A percentile compares a stretch with the other conserved stretches of the same genome.
phyloP scores from a whole-genome alignment of 441 rosid species.

The Pelargonium fulgidum region DNA sequence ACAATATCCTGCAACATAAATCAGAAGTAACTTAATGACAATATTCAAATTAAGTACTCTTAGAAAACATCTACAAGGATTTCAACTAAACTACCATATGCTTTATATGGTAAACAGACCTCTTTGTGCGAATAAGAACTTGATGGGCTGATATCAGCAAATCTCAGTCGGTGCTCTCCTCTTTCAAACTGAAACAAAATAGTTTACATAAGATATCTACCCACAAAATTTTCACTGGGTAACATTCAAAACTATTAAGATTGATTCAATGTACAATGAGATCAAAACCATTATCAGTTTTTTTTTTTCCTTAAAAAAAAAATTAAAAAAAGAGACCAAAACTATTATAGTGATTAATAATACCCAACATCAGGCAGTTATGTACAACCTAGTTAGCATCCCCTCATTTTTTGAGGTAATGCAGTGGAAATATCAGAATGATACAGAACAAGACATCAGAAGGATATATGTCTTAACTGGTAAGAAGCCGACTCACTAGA shows the following conservation, averaged over 20 bases:
- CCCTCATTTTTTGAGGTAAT: too few relatives aligned
- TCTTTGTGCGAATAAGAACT: slow-evolving; percentile 86
- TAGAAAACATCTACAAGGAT: neutral
- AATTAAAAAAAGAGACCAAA: neutral
- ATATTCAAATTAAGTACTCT: neutral
- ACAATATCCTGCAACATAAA: slow-evolving; percentile 52
- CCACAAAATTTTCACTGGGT: slow-evolving; percentile 1
- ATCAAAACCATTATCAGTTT: too few relatives aligned
- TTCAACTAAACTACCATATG: slow-evolving; percentile 14
- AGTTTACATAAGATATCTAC: slow-evolving; percentile 20
- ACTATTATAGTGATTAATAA: neutral
- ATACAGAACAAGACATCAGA: too few relatives aligned
- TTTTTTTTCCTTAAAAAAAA: too few relatives aligned
- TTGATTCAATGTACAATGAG: neutral
- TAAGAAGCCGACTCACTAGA: too few relatives aligned
- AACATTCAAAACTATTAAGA: neutral
- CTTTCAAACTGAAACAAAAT: slow-evolving; percentile 56
- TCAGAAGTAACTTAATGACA: slow-evolving; percentile 15
- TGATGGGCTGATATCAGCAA: slow-evolving; percentile 67
- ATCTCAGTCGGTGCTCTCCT: slow-evolving; percentile 74
- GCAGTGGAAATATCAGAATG: too few relatives aligned
- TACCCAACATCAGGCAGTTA: neutral
- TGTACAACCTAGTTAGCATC: neutral
- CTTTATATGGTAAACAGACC: slow-evolving; percentile 36
- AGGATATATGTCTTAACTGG: too few relatives aligned